Percentiles rank a stretch among this genome's conserved stretches.
Conservation (phyloP, 2,329 filamentous ascomycete species). For the Gremmenia infestans region DNA sequence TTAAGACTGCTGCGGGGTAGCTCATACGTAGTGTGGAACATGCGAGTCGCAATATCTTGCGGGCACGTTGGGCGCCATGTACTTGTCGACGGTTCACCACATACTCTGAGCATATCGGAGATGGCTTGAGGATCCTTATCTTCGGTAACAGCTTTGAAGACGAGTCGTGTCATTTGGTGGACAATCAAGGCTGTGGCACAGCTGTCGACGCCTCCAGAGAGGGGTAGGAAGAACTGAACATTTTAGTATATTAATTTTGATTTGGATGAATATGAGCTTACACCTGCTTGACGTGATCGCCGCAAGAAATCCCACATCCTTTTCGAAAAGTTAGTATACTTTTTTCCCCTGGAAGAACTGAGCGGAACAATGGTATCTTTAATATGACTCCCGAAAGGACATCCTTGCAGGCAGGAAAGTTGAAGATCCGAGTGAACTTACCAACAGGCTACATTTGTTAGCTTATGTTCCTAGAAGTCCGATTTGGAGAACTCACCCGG, state of each 20-base stretch:
- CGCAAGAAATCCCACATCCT: conserved; percentile 57
- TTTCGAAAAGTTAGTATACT: neutral
- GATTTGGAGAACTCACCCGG: conserved; percentile 28
- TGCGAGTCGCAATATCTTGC: conserved; percentile 51
- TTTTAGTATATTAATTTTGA: too few relatives aligned
- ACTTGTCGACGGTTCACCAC: conserved; percentile 41
- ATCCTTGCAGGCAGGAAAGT: too few relatives aligned
- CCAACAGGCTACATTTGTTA: too few relatives aligned
- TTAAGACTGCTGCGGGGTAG: neutral
- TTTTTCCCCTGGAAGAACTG: neutral
- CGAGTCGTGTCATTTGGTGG: conserved; percentile 44
- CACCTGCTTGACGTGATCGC: conserved; percentile 41
- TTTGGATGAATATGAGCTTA: too few relatives aligned
- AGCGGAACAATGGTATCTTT: too few relatives aligned
- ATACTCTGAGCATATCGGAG: conserved; percentile 45
- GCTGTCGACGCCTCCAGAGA: conserved; percentile 57
- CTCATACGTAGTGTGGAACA: conserved; percentile 53
- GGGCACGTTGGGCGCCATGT: conserved; percentile 37
- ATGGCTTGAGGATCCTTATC: conserved; percentile 49
- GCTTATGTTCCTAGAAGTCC: too few relatives aligned
- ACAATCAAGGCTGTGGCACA: conserved; percentile 50
- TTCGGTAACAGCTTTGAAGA: conserved; percentile 45
- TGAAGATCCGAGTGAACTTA: too few relatives aligned
- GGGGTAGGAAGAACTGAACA: conserved; percentile 44
- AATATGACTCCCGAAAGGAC: too few relatives aligned